Evolutionary conservation across 176 grass and related monocot genomes (phyloP).

Genomic region (Eleusine coracana): DNA sequence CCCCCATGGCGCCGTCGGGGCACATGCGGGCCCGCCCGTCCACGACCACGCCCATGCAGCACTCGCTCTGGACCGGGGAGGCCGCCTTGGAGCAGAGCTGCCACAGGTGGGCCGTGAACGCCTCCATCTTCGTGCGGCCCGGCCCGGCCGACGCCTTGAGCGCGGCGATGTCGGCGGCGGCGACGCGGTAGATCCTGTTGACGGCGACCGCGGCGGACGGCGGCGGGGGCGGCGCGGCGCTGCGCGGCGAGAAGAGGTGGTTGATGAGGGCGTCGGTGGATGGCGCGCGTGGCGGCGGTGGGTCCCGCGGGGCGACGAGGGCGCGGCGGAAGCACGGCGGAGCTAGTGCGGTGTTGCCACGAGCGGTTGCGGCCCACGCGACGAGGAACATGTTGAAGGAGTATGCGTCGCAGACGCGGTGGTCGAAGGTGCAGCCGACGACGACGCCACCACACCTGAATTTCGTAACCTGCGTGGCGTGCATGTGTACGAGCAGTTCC

Average conservation of each 20-base stretch:
- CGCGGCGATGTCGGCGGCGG: conserved; percentile 36
- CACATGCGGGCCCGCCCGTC: conserved; percentile 55
- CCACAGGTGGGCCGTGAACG: conserved; percentile 79
- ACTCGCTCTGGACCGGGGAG: conserved; percentile 23
- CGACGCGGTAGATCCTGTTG: conserved; percentile 70
- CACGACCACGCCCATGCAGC: conserved; percentile 76
- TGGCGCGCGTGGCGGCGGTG: background rate
- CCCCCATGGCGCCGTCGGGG: conserved; percentile 34
- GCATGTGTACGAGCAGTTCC: background rate
- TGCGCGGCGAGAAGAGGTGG: conserved; percentile 41
- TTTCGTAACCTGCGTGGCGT: conserved; percentile 47
- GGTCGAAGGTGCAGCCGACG: conserved; percentile 78
- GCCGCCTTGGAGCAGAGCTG: conserved; percentile 43
- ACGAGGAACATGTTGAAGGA: conserved; percentile 84
- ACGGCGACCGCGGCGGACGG: background rate
- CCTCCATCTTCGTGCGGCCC: conserved; percentile 56
- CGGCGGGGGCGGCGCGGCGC: conserved; percentile 16
- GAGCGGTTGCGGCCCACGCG: conserved; percentile 56
- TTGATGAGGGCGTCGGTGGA: conserved; percentile 53
- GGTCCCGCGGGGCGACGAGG: conserved; percentile 52
- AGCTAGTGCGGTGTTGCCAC: background rate
- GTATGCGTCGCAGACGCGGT: conserved; percentile 90
- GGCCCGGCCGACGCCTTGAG: conserved; percentile 41
- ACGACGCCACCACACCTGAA: conserved; percentile 65
- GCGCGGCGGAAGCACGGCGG: conserved; percentile 61